phyloP scores from a whole-genome alignment of 768 basidiomycete species.

The Tulasnella sp. region DNA sequence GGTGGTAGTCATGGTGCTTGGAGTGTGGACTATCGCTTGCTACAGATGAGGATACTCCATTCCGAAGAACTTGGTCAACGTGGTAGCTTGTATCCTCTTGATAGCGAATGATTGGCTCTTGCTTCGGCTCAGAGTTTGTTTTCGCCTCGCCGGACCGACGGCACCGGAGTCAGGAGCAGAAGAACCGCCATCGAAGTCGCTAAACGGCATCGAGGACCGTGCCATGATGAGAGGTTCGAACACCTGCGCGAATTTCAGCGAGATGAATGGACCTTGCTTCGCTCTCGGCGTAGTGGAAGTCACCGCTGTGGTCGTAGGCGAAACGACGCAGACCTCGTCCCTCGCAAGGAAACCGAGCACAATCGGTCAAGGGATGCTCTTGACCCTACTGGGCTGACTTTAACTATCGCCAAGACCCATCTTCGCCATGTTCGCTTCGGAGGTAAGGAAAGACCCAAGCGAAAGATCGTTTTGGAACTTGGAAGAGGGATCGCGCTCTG shows the following conservation, averaged over 20 bases:
- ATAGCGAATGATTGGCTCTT: conserved; percentile 19
- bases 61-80: conserved; percentile 27
- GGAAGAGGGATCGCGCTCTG: neutral
- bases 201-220: neutral
- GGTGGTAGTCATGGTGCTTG: neutral
- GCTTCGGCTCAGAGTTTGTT: conserved; percentile 9
- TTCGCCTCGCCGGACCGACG: neutral
- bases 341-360: neutral
- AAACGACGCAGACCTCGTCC: neutral
- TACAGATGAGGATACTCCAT: conserved; percentile 28
- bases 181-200: neutral
- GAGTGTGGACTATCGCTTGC: conserved; percentile 23
- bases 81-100: conserved; percentile 23
- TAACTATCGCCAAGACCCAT: neutral
- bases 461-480: neutral
- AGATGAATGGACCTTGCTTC: neutral
- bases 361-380: neutral
- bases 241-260: neutral
- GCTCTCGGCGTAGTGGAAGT: neutral
- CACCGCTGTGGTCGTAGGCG: neutral
- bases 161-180: neutral
- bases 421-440: neutral
- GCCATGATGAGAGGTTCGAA: neutral
- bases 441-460: neutral
- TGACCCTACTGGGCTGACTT: neutral